Evolutionary conservation across 345 rosid genomes (phyloP).

Genomic region (Crucihimalaya himalaica): DNA sequence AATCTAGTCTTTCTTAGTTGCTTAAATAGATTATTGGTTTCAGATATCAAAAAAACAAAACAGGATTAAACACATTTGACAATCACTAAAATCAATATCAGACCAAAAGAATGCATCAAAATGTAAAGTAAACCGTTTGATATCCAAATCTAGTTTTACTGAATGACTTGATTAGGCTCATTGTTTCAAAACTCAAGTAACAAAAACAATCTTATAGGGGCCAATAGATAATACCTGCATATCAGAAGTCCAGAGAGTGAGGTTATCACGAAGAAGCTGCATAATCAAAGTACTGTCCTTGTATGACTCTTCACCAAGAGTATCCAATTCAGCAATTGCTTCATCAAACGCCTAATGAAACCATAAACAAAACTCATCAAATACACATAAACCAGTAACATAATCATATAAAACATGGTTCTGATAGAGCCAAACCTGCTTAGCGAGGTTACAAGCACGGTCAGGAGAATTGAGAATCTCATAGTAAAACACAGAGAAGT

Average conservation of each 20-base stretch:
- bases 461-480: slow-evolving; percentile 93
- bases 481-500: slow-evolving; percentile 90
- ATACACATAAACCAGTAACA: background rate
- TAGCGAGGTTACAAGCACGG: slow-evolving; percentile 92
- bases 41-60: background rate
- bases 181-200: background rate
- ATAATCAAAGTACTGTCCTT: slow-evolving; percentile 95
- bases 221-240: slow-evolving; percentile 69
- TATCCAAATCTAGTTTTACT: background rate
- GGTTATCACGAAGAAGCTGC: slow-evolving; percentile 97
- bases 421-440: slow-evolving; percentile 53
- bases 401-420: background rate
- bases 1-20: background rate
- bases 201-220: background rate
- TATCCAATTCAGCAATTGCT: slow-evolving; percentile 90
- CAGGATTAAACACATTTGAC: background rate
- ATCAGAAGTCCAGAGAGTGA: slow-evolving; percentile 95
- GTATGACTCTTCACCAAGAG: slow-evolving; percentile 93
- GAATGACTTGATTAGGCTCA: background rate
- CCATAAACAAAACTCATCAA: slow-evolving; percentile 5
- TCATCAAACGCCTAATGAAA: slow-evolving; percentile 77
- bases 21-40: background rate
- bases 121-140: background rate
- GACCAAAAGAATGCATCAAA: background rate
- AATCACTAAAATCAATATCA: background rate